phyloP scores from a whole-genome alignment of 208 protist species.

The Trypanosoma caninum region DNA sequence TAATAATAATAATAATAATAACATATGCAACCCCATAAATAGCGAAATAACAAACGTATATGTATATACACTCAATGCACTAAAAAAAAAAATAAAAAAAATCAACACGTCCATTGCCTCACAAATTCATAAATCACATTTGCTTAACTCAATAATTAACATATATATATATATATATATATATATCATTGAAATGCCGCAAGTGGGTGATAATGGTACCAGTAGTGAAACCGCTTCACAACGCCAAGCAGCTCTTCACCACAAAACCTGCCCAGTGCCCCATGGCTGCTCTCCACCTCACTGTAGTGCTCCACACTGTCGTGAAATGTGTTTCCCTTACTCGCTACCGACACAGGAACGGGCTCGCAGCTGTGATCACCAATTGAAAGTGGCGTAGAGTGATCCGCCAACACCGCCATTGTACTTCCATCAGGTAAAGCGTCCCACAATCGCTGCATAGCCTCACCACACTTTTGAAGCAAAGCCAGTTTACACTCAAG shows the following conservation, averaged over 20 bases:
- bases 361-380: constrained; percentile 74
- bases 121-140: too few species aligned
- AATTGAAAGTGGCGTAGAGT: constrained; percentile 52
- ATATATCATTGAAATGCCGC: too few species aligned
- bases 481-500: constrained; percentile 43
- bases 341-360: constrained; percentile 59
- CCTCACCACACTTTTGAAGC: constrained; percentile 40
- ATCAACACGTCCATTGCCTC: too few species aligned
- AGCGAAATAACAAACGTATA: not conserved
- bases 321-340: constrained; percentile 24
- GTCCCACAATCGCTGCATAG: constrained; percentile 45
- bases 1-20: not conserved
- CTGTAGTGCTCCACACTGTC: constrained; percentile 53
- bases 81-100: too few species aligned
- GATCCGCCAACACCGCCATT: constrained; percentile 58
- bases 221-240: constrained; percentile 50
- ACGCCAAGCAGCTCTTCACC: constrained; percentile 42
- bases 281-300: constrained; percentile 31
- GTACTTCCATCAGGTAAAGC: constrained; percentile 45
- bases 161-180: too few species aligned
- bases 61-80: not conserved
- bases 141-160: not conserved
- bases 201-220: constrained; percentile 47
- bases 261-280: constrained; percentile 48
- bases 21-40: not conserved